Evolutionary conservation across 2,329 filamentous ascomycete genomes (phyloP), one percentile per base, ranked within the genome.

Genomic region (Colletotrichum paranaense): DNA sequence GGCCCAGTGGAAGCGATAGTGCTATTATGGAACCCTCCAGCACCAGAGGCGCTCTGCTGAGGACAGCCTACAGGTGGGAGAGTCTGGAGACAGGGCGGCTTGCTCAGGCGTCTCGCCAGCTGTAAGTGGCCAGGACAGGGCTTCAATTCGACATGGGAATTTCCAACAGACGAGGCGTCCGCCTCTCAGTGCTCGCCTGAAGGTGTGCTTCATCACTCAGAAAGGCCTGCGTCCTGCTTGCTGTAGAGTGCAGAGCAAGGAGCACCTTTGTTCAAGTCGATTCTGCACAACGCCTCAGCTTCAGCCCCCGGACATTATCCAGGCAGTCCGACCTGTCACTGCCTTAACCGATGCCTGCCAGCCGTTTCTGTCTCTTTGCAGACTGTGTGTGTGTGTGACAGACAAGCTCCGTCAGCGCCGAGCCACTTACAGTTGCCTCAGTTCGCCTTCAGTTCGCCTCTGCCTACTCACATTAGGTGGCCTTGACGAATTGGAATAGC

Each of bases 31-130:
- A 35, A 55, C 52, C 24, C 24, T 60, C 52, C 52, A 28, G 58
- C 58, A 52, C 46, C 55, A 28, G 26, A 58, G 28, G 56, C 42
- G 42, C 19, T 19, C 16, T 22, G 3, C 42, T 49, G 19, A 49
- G 42, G 19, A n/a, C 19, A 35, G 32, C 32, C 32, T 35, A 35
- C 32, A 49, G 19, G 42, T 49, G 42, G 42, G 42, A 49, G 16
- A 49, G 16, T 42, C 38, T 19, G 38, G 59, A 32, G 49, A 35
- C 58, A 57, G 30, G 38, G 30, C 28, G 65, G 52, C 52, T 26
- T 28, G 26, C 55, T 26, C 49, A 72, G 57, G 57, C 63, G 68
- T 68, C 35, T 68, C 68, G 68, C 63, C 57, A 56, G 49, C 56
- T 67, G 68, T 67, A 68, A 56, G 62, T 66, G 60, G 62, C 67